A percentile compares a stretch with the other conserved stretches of the same genome.
Conservation (phyloP, 441 rosid species). For the Raphanus hybrid region DNA sequence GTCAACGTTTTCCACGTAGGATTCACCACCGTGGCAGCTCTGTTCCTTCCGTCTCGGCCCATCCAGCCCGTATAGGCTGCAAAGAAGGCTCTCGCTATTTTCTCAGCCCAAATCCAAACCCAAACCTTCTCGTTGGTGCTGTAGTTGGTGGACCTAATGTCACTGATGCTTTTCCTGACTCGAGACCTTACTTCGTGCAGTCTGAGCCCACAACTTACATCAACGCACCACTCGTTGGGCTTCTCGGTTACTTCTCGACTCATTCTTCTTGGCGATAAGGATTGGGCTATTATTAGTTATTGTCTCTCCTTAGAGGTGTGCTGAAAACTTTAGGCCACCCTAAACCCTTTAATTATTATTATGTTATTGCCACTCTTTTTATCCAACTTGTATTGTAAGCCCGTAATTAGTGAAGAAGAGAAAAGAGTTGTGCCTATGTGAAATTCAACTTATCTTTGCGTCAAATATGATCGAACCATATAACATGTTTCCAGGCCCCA, state of each 20-base stretch:
- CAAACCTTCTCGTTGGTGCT: conserved; percentile 61
- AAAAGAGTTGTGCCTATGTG: conserved; percentile 1
- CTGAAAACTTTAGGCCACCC: conserved; percentile 45
- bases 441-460: too few relatives aligned
- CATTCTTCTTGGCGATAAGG: conserved; percentile 51
- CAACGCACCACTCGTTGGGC: conserved; percentile 75
- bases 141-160: conserved; percentile 76
- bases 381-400: conserved; percentile 38
- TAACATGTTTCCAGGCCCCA: too few relatives aligned
- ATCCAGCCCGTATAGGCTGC: conserved; percentile 59
- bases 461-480: too few relatives aligned
- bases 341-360: neutral
- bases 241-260: conserved; percentile 64
- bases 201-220: conserved; percentile 81
- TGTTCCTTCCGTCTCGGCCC: conserved; percentile 55
- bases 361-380: conserved; percentile 37
- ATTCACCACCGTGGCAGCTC: conserved; percentile 78
- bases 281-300: conserved; percentile 2
- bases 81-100: conserved; percentile 63
- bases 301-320: conserved; percentile 37
- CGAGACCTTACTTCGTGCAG: conserved; percentile 66
- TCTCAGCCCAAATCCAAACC: conserved; percentile 66
- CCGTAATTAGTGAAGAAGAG: conserved; percentile 39
- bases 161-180: conserved; percentile 69
- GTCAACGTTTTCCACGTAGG: conserved; percentile 63